These are phyloP conservation scores for Saitoella complicata DNA, from an alignment of 805 yeast species.

Conservation along the genomic window DNA sequence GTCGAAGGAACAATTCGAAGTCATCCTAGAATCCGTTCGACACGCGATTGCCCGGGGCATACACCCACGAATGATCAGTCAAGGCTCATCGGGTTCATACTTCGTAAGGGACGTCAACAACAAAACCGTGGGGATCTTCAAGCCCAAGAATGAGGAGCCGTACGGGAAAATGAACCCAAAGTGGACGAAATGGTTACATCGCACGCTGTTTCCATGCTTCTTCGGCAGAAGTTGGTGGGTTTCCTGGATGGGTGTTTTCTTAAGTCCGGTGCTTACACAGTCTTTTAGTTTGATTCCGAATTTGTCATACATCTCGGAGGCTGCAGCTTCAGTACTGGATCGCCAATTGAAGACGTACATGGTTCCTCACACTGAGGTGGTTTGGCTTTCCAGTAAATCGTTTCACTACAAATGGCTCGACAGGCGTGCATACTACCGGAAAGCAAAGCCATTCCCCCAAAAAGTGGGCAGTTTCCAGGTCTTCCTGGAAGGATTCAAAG, in stretches of 20 bases:
- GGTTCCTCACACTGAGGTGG: constrained; percentile 52
- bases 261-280: not conserved
- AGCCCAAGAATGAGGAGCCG: constrained; percentile 70
- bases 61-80: constrained; percentile 37
- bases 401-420: constrained; percentile 42
- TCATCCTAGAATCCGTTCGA: not conserved
- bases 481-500: constrained; percentile 40
- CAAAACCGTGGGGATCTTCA: constrained; percentile 43
- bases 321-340: constrained; percentile 55
- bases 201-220: constrained; percentile 61
- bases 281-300: constrained; percentile 37
- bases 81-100: constrained; percentile 60
- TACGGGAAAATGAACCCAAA: constrained; percentile 65
- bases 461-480: constrained; percentile 57
- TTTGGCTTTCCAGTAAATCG: constrained; percentile 30
- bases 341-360: constrained; percentile 39
- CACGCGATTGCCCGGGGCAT: constrained; percentile 32
- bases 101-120: constrained; percentile 30
- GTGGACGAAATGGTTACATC: constrained; percentile 65
- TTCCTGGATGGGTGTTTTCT: too few species aligned
- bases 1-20: too few species aligned
- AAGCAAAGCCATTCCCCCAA: constrained; percentile 21
- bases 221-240: constrained; percentile 46
- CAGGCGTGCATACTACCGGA: constrained; percentile 15
- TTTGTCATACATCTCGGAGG: constrained; percentile 54